Base-by-base conservation (phyloP, 1,284 basidiomycete genomes). In the Inonotus obliquus region DNA sequence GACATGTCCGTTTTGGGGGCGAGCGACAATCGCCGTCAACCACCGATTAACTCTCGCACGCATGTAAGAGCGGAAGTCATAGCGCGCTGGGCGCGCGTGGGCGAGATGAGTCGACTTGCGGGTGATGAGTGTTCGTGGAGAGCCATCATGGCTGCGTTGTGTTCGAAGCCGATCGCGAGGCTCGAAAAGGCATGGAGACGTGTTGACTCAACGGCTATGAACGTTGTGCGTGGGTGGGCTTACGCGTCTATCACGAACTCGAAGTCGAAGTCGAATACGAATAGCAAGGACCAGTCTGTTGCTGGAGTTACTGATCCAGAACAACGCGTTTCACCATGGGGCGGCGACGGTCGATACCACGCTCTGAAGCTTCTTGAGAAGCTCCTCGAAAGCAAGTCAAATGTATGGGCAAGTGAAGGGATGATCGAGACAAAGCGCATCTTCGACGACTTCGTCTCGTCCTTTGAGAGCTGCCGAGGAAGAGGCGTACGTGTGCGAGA, bases 51-150 rank as follows among this genome's bases (percentile, higher is more conserved):
- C 0, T 80, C 83, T 11, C 81, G 82, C 6, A 84, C 85, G 4
- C 86, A 89, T 68, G 81, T 85, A 0, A 79, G 90, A 13, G 85
- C 87, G 6, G 87, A 88, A 63, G 79, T 89, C 4, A 84, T 92
- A 53, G 80, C 81, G 0, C 77, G 81, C 0, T 92, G 91, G 90
- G 81, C 81, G 5, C 77, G 80, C 55, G 76, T 91, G 2, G 91
- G 84, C 1, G 91, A 92, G 67, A 69, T 85, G 45, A 87, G 87
- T 61, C 79, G 89, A 4, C 68, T 77, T 21, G 76, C 76, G 2
- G 89, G 91, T 0, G 90, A 92, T 66, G 86, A 87, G 65, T 87
- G 86, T 66, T 84, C 88, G 4, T 92, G 88, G 87, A 79, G 76
- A 19, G 89, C 89, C 1, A 86, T 92, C 60, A 74, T 74, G 35